Percentiles rank a stretch among this genome's conserved stretches.
phyloP scores from a whole-genome alignment of 345 rosid genomes.

The Excoecaria cochinchinensis region DNA sequence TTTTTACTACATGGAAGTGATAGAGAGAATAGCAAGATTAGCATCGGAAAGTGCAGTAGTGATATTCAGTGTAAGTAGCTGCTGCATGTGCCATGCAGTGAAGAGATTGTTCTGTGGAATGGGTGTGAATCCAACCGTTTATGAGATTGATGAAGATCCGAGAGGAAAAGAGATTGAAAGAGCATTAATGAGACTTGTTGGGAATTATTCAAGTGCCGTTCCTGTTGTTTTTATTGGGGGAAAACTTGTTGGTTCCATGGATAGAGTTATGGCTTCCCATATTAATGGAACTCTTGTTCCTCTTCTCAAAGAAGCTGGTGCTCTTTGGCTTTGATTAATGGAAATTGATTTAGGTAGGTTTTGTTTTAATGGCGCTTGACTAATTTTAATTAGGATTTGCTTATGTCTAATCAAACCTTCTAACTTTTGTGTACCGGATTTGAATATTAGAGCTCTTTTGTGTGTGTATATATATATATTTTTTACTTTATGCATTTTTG shows the following conservation, averaged over 20 bases:
- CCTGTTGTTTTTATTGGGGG: constrained; percentile 70
- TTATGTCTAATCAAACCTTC: too few relatives aligned
- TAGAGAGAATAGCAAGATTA: constrained; percentile 48
- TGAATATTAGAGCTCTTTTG: too few relatives aligned
- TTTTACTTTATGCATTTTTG: too few relatives aligned
- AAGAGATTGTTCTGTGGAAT: constrained; percentile 64
- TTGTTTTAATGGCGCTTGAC: too few relatives aligned
- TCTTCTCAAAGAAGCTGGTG: constrained; percentile 73
- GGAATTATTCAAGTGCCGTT: constrained; percentile 20
- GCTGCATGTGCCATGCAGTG: constrained; percentile 78
- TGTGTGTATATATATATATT: too few relatives aligned
- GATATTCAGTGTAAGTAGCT: constrained; percentile 58
- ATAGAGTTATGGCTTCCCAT: constrained; percentile 61
- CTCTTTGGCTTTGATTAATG: constrained; percentile 58
- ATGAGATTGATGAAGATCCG: constrained; percentile 61
- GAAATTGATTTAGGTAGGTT: too few relatives aligned
- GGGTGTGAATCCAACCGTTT: constrained; percentile 66
- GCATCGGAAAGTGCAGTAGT: constrained; percentile 67
- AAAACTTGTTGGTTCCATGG: constrained; percentile 61
- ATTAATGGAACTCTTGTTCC: constrained; percentile 65
- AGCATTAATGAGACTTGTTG: constrained; percentile 38
- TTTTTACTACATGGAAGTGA: constrained; percentile 36
- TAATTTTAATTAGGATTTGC: too few relatives aligned
- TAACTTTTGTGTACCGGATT: too few relatives aligned
- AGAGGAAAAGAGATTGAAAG: constrained; percentile 55